These are phyloP conservation scores for Mortierella sp. DNA, from an alignment of 371 early-diverging fungal species.

Conservation along the genomic window DNA sequence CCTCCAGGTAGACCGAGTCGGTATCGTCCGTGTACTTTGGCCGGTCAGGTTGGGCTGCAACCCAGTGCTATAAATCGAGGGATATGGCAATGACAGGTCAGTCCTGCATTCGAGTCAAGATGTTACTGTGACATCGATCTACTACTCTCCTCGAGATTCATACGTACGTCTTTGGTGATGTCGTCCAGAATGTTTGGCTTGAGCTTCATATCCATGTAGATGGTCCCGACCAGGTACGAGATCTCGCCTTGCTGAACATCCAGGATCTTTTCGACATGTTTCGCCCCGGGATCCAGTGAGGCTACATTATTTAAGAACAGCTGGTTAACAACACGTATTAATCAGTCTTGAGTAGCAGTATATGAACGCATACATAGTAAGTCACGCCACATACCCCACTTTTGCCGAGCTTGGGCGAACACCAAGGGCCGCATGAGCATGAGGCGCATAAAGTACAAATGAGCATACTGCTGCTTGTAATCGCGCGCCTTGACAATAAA, in stretches of 20 bases:
- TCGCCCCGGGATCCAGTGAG: slow-evolving; percentile 41
- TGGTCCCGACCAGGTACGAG: slow-evolving; percentile 86
- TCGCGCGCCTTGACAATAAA: slow-evolving; percentile 66
- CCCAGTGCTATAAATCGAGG: slow-evolving; percentile 67
- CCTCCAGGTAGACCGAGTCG: slow-evolving; percentile 84
- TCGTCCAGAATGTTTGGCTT: slow-evolving; percentile 93
- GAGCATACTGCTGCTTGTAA: slow-evolving; percentile 88
- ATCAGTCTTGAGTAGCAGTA: too few relatives aligned
- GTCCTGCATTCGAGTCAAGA: background rate
- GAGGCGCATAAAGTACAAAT: slow-evolving; percentile 86
- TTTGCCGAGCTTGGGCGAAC: slow-evolving; percentile 61
- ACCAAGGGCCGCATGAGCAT: slow-evolving; percentile 70
- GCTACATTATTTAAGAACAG: background rate
- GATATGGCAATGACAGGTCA: background rate
- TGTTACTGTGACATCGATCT: background rate
- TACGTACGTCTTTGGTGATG: slow-evolving; percentile 79
- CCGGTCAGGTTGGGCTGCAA: slow-evolving; percentile 71
- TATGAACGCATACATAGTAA: background rate
- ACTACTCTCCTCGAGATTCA: background rate
- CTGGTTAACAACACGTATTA: background rate
- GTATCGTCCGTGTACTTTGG: slow-evolving; percentile 74
- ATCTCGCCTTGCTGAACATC: slow-evolving; percentile 73
- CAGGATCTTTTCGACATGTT: slow-evolving; percentile 73
- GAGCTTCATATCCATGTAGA: slow-evolving; percentile 85
- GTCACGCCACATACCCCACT: slow-evolving; percentile 62